Evolutionary conservation across 148 eudicot species (phyloP).

Genomic region (Mesembryanthemum crystallinum): DNA sequence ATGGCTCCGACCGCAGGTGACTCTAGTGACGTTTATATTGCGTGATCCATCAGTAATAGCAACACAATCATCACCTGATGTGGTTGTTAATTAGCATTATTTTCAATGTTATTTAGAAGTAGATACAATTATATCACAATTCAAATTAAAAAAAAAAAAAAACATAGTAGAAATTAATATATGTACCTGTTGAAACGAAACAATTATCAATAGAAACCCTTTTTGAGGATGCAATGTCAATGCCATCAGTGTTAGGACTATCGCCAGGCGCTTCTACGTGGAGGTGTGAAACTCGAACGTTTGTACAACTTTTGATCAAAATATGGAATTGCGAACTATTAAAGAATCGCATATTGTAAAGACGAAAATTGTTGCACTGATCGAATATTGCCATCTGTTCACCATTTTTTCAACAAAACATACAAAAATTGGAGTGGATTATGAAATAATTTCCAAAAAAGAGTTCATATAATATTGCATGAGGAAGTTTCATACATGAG

Average conservation of each 20-base stretch:
- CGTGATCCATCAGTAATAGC: conserved; percentile 49
- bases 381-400: conserved; percentile 28
- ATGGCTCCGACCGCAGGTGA: conserved; percentile 84
- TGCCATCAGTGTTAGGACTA: conserved; percentile 83
- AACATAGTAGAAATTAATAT: background rate
- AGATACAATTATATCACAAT: background rate
- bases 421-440: background rate
- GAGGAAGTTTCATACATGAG: too few relatives aligned
- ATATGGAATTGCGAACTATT: conserved; percentile 39
- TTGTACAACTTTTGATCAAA: conserved; percentile 15
- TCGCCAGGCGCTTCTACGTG: conserved; percentile 49
- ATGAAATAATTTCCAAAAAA: too few relatives aligned
- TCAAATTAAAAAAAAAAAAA: too few relatives aligned
- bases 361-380: conserved; percentile 23
- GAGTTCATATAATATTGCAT: too few relatives aligned
- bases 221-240: conserved; percentile 59
- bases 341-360: conserved; percentile 14
- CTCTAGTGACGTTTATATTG: conserved; percentile 42
- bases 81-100: background rate
- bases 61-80: conserved; percentile 83
- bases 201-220: conserved; percentile 39
- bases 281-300: conserved; percentile 29
- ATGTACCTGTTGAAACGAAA: conserved; percentile 52
- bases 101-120: background rate
- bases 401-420: background rate